Conservation (phyloP, 805 yeast species). For the Clavispora fructus region DNA sequence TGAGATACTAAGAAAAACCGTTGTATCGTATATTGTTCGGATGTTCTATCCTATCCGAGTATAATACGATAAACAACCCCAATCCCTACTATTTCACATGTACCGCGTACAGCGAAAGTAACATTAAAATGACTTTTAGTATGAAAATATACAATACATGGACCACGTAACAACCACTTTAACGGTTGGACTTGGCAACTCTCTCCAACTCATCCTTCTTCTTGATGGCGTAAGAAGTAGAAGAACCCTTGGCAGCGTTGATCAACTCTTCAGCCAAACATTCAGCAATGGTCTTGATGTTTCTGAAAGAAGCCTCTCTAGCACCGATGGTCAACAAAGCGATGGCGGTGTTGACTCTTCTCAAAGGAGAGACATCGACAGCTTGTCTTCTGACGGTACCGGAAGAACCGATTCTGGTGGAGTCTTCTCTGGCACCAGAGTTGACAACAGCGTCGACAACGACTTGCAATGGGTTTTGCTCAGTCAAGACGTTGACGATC, state of each 20-base stretch:
- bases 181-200: slow-evolving; percentile 99
- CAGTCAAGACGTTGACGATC: slow-evolving; percentile 94
- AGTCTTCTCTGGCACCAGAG: slow-evolving; percentile 99
- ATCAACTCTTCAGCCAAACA: slow-evolving; percentile 99
- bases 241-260: slow-evolving; percentile 99
- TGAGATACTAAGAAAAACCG: slow-evolving; percentile 4
- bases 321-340: slow-evolving; percentile 98
- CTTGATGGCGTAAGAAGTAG: slow-evolving; percentile 99
- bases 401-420: slow-evolving; percentile 99
- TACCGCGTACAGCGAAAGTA: background rate
- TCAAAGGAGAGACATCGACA: slow-evolving; percentile 99
- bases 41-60: slow-evolving; percentile 15
- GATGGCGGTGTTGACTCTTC: slow-evolving; percentile 99
- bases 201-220: slow-evolving; percentile 99
- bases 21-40: slow-evolving; percentile 5
- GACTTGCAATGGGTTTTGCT: slow-evolving; percentile 99
- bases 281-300: slow-evolving; percentile 99
- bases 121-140: slow-evolving; percentile 13
- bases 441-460: slow-evolving; percentile 98
- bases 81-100: no score
- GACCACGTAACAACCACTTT: slow-evolving; percentile 31
- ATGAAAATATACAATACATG: slow-evolving; percentile 21
- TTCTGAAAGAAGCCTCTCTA: slow-evolving; percentile 99
- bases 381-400: slow-evolving; percentile 99
- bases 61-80: background rate